Evolutionary conservation across 2,329 filamentous ascomycete genomes (phyloP).

Genomic region (Pseudopyrenochaeta lycopersici): DNA sequence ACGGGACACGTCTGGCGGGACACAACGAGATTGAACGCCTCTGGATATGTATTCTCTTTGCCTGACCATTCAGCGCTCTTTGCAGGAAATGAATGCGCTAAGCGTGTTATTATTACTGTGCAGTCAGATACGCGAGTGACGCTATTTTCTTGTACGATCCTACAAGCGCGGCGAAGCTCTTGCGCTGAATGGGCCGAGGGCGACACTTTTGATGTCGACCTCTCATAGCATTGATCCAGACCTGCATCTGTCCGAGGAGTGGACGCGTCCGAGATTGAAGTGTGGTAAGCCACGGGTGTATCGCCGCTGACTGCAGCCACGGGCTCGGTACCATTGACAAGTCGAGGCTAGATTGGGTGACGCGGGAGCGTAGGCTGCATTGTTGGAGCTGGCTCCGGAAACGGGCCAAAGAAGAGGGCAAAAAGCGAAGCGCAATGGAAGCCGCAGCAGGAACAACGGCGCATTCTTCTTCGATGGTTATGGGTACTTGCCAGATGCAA

Average conservation of each 20-base stretch:
- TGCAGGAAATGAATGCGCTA: too few species aligned
- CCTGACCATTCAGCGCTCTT: too few species aligned
- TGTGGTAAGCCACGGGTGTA: slow-evolving; percentile 10
- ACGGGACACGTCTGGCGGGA: too few species aligned
- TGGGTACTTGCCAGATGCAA: not conserved
- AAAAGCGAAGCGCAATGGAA: slow-evolving; percentile 3
- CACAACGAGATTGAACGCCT: too few species aligned
- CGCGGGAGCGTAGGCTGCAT: slow-evolving; percentile 11
- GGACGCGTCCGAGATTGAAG: not conserved
- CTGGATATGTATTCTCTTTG: too few species aligned
- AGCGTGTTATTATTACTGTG: too few species aligned
- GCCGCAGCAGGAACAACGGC: not conserved
- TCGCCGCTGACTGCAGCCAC: slow-evolving; percentile 16
- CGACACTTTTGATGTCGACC: too few species aligned
- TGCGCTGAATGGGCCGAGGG: too few species aligned
- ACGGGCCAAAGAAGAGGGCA: not conserved
- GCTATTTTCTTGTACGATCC: too few species aligned
- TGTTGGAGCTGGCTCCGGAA: slow-evolving; percentile 7
- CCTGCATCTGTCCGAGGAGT: not conserved
- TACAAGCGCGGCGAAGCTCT: too few species aligned
- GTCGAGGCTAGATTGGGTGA: slow-evolving; percentile 1
- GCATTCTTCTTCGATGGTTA: too few species aligned
- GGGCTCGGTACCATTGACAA: slow-evolving; percentile 13
- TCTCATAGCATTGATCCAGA: not conserved
- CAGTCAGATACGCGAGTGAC: too few species aligned